Evolutionary conservation across 257 asterid genomes (phyloP).

Genomic region (Solanum ossicruentum): DNA sequence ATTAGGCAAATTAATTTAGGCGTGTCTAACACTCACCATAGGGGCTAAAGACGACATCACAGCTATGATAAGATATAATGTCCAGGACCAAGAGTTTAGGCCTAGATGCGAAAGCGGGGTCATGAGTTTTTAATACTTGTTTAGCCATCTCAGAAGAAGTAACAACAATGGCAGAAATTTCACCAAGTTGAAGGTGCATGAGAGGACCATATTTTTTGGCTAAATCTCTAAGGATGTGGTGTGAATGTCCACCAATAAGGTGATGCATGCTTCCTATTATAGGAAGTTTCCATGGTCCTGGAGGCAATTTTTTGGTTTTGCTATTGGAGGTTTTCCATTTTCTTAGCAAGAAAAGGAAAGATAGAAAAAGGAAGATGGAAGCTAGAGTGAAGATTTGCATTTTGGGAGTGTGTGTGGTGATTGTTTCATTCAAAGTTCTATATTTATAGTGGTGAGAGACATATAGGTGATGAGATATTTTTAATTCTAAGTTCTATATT

Average conservation of each 20-base stretch:
- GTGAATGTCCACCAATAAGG: neutral
- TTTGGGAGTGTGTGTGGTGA: neutral
- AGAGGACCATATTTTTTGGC: neutral
- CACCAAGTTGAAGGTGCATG: neutral
- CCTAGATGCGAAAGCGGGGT: neutral
- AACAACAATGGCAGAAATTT: no score
- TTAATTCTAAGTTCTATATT: no score
- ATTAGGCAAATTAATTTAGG: no score
- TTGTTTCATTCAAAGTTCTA: neutral
- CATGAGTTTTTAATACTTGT: neutral
- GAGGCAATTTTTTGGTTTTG: neutral
- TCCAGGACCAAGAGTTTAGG: neutral
- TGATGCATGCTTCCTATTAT: neutral
- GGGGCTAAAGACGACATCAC: neutral
- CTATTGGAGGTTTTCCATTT: neutral
- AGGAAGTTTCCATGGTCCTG: neutral
- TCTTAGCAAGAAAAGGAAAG: neutral
- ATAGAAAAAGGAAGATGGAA: neutral
- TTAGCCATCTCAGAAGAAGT: no score
- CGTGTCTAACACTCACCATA: neutral
- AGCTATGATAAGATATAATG: neutral
- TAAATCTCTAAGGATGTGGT: neutral
- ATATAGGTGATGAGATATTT: no score
- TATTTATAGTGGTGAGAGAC: neutral
- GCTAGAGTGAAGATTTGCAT: neutral